Base-by-base conservation (phyloP, 2,329 filamentous ascomycete genomes). In the Paradendryphiella salina region DNA sequence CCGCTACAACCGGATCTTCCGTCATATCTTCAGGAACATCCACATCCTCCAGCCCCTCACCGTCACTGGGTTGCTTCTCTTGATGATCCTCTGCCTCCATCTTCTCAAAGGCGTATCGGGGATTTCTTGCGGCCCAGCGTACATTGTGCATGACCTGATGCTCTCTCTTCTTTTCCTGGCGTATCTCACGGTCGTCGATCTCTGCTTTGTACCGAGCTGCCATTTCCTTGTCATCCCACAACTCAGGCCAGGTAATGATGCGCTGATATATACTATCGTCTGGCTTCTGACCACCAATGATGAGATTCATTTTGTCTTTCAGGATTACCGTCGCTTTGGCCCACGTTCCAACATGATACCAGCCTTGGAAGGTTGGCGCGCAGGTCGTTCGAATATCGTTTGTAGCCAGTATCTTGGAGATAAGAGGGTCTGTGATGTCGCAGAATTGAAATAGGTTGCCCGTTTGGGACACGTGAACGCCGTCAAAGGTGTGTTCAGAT, bases 391-490 rank as follows among this genome's bases (percentile, higher is more conserved):
- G 70, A 2, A 79, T 67, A 4, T 84, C 79, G 0, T 85, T 78
- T 0, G 83, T 82, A 15, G 85, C 80, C 32, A 96, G 79, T 3
- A 96, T 76, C 9, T 78, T 72, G 0, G 78, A 76, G 1, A 97
- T 78, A 1, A 92, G 67, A 0, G 90, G 89, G 64, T 97, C 93
- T 0, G 84, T 87, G 46, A 97, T 87, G 71, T 99, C 94, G 75
- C 91, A 96, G 20, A 95, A 82, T 77, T 97, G 94, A 88, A 91
- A 99, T 41, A 94, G 86, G 65, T 94, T 94, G 32, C 91, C 91
- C 65, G 96, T 91, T 1, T 83, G 82, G 13, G 84, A 84, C 46
- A 93, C 84, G 2, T 81, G 82, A 52, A 85, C 79, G 38, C 93
- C 93, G 54, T 95, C 90, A 72, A 96, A 97, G 1, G 93, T 77